Conservation (phyloP, 768 basidiomycete genomes). For the Pleurotus citrinopileatus region DNA sequence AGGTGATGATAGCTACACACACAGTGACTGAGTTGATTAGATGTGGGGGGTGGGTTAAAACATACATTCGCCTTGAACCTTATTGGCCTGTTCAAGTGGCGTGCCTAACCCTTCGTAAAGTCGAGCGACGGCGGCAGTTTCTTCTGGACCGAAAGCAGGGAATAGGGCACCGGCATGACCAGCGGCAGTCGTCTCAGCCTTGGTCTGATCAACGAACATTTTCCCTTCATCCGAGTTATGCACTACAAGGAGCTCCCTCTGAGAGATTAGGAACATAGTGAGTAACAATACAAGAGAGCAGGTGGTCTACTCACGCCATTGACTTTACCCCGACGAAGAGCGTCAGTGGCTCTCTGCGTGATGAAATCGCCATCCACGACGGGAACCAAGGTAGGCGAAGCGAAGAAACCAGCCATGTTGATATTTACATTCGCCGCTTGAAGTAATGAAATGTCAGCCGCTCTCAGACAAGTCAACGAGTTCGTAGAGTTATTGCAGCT, state of each 20-base stretch:
- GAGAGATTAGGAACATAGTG: background rate
- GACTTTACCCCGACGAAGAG: slow-evolving; percentile 31
- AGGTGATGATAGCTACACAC: slow-evolving; percentile 41
- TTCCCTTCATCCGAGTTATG: slow-evolving; percentile 26
- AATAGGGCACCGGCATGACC: slow-evolving; percentile 17
- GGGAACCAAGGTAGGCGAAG: slow-evolving; percentile 36
- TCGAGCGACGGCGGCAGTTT: slow-evolving; percentile 10
- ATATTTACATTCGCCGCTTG: slow-evolving; percentile 31
- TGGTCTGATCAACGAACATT: slow-evolving; percentile 17
- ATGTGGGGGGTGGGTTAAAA: slow-evolving; percentile 19
- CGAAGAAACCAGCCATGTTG: slow-evolving; percentile 30
- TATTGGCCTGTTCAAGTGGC: slow-evolving; percentile 27
- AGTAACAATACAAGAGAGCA: background rate
- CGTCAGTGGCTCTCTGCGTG: slow-evolving; percentile 36
- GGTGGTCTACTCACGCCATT: slow-evolving; percentile 37
- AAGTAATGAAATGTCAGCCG: slow-evolving; percentile 26
- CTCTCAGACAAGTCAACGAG: slow-evolving; percentile 38
- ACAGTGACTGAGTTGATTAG: slow-evolving; percentile 25
- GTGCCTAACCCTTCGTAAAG: slow-evolving; percentile 16
- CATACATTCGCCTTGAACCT: slow-evolving; percentile 38
- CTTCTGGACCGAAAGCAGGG: slow-evolving; percentile 11
- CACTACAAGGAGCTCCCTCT: slow-evolving; percentile 19
- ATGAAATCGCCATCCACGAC: slow-evolving; percentile 49
- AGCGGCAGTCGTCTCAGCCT: slow-evolving; percentile 7
- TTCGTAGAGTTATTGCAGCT: slow-evolving; percentile 34